These are phyloP conservation scores for Mrakiaceae sp. DNA, from an alignment of 1,284 basidiomycete species.

Conservation along the genomic window DNA sequence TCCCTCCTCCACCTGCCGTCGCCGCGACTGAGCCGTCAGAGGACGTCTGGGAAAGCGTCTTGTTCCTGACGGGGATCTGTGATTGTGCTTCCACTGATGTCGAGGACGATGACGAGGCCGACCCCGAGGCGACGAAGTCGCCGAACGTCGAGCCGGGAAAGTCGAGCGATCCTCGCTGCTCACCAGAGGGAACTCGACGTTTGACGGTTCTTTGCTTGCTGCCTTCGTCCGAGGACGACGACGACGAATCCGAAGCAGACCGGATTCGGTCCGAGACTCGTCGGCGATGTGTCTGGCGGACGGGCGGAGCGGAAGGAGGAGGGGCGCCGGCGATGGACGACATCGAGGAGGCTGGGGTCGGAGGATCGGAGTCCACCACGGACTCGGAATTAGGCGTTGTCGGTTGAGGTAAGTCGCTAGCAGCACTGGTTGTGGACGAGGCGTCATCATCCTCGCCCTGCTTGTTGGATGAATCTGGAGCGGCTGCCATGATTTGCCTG, in stretches of 20 bases:
- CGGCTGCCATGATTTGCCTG: conserved; percentile 6
- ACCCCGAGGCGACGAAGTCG: background rate
- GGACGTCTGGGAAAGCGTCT: background rate
- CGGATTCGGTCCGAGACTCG: conserved; percentile 28
- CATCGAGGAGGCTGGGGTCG: background rate
- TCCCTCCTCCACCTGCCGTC: background rate
- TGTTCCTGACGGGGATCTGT: background rate
- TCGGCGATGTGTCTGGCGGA: conserved; percentile 14
- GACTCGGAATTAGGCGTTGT: background rate
- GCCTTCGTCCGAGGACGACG: conserved; percentile 24
- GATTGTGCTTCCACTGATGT: background rate
- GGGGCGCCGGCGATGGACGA: background rate
- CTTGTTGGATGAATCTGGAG: background rate
- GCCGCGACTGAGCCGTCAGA: background rate
- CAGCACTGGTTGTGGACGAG: background rate
- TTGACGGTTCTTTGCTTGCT: conserved; percentile 2
- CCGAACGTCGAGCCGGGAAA: background rate
- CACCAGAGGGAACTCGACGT: background rate
- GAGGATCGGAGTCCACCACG: background rate
- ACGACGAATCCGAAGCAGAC: conserved; percentile 29
- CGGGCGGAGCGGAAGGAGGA: background rate
- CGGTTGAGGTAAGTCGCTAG: too few relatives aligned
- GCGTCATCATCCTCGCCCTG: background rate
- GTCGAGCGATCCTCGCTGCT: background rate
- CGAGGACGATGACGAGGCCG: background rate